Base-by-base conservation (phyloP, 2,329 filamentous ascomycete genomes). In the Cordyceps militaris region DNA sequence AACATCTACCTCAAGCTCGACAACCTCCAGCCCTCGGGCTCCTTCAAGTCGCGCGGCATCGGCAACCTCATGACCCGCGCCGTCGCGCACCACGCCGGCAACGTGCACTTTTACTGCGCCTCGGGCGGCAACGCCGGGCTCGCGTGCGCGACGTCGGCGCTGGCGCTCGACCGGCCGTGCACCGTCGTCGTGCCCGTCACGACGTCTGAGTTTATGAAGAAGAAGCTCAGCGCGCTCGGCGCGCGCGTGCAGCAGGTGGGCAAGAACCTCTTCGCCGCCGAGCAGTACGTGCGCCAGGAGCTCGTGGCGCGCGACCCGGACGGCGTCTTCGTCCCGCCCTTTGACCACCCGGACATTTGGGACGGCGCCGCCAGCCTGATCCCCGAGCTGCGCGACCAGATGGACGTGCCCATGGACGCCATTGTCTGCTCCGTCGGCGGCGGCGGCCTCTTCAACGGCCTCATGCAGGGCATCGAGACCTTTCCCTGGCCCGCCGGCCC, bases 1-100 rank as follows among this genome's bases (percentile, higher is more conserved):
- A 86, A 88, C 74, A 83, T 95, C 70, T 89, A 88, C 71, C 84
- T 95, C 66, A 95, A 95, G 71, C 82, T 94, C 61, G 90, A 95
- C 66, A 89, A 88, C 68, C 81, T 91, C 56, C 91, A 96, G 67
- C 91, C 90, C 4, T 88, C 87, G 23, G 88, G 88, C 62, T 92
- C 88, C 40, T 96, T 95, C 83, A 94, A 95, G 71, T 92, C 88
- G 48, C 81, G 84, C 63, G 89, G 87, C 30, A 83, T 93, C 61
- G 88, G 89, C 51, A 82, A 88, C 70, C 80, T 88, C 68, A 85
- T 91, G 67, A 73, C 75, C 58, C 67, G 67, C 54, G 70, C 72
- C 57, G 66, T 71, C 62, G 64, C 74, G 61, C 59, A 63, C 4
- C 61, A 65, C 57, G 65, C 65, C 2, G 65, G 68, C 23, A 63